phyloP scores from a whole-genome alignment of 2,329 filamentous ascomycete species.

The Pseudonectria buxi region DNA sequence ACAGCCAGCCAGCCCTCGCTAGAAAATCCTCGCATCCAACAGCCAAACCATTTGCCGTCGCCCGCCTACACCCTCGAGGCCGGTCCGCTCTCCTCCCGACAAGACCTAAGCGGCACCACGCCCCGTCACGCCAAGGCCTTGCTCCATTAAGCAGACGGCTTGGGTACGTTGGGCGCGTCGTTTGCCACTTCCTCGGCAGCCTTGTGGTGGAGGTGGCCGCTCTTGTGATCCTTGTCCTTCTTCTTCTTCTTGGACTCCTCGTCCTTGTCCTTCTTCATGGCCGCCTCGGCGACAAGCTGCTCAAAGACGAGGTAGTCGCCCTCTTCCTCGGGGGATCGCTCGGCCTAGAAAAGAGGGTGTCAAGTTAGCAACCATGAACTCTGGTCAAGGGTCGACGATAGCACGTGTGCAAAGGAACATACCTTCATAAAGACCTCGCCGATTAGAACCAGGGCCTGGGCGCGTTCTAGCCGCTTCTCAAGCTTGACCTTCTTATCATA shows the following conservation, averaged over 20 bases:
- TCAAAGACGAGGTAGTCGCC: slow-evolving; percentile 99
- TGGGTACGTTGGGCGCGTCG: slow-evolving; percentile 19
- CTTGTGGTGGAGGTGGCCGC: slow-evolving; percentile 26
- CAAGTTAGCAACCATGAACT: slow-evolving; percentile 5
- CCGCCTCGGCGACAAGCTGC: slow-evolving; percentile 92
- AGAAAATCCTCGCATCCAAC: slow-evolving; percentile 4
- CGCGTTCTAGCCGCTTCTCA: slow-evolving; percentile 81
- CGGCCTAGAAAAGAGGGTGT: slow-evolving; percentile 50
- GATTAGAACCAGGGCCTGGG: slow-evolving; percentile 80
- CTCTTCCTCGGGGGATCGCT: slow-evolving; percentile 89
- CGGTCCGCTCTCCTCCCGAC: background rate
- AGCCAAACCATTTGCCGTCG: slow-evolving; percentile 5
- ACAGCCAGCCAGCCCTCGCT: slow-evolving; percentile 8
- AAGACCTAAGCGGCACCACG: background rate
- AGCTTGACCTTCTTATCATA: slow-evolving; percentile 72
- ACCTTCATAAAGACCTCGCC: slow-evolving; percentile 88
- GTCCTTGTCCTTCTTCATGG: slow-evolving; percentile 88
- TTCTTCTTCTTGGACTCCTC: slow-evolving; percentile 61
- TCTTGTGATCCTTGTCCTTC: slow-evolving; percentile 37
- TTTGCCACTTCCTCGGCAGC: slow-evolving; percentile 19
- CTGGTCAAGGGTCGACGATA: background rate
- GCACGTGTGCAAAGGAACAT: no score
- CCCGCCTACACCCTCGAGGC: slow-evolving; percentile 1
- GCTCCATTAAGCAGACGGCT: background rate
- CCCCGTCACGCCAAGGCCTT: background rate